phyloP scores from a whole-genome alignment of 2,329 filamentous ascomycete species.

The Orbilia oligospora region DNA sequence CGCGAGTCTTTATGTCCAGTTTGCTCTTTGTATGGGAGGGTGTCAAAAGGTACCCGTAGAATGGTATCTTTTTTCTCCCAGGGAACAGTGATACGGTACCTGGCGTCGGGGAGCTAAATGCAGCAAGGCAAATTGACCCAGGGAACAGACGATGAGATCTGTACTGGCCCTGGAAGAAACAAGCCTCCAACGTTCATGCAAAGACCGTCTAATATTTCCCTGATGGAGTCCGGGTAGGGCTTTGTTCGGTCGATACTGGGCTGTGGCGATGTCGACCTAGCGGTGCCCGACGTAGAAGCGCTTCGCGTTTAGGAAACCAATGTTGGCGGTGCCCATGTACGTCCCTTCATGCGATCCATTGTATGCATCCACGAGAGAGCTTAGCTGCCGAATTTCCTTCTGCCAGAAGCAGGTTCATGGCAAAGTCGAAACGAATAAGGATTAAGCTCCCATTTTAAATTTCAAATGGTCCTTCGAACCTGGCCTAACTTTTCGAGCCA shows the following conservation, averaged over 20 bases:
- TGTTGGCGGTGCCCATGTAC: slow-evolving; percentile 41
- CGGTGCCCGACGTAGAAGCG: slow-evolving; percentile 37
- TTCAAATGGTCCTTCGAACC: slow-evolving; percentile 21
- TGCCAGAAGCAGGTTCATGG: slow-evolving; percentile 50
- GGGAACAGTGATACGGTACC: slow-evolving; percentile 21
- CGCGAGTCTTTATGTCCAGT: slow-evolving; percentile 49
- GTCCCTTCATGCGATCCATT: slow-evolving; percentile 42
- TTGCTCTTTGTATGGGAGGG: slow-evolving; percentile 24
- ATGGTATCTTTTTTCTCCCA: slow-evolving; percentile 13
- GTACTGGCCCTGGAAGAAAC: slow-evolving; percentile 31
- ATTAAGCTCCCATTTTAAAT: slow-evolving; percentile 46
- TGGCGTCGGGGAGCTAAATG: slow-evolving; percentile 27
- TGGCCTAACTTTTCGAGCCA: slow-evolving; percentile 37
- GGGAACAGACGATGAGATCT: slow-evolving; percentile 42
- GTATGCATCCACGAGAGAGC: slow-evolving; percentile 47
- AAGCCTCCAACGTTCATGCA: slow-evolving; percentile 56
- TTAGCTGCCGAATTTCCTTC: slow-evolving; percentile 38
- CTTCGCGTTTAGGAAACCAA: slow-evolving; percentile 54
- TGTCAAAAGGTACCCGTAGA: slow-evolving; percentile 1
- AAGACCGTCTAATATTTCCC: slow-evolving; percentile 36
- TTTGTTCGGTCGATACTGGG: slow-evolving; percentile 41
- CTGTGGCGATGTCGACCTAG: slow-evolving; percentile 41
- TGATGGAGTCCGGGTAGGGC: slow-evolving; percentile 49
- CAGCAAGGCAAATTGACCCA: slow-evolving; percentile 46
- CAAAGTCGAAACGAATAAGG: slow-evolving; percentile 40